Conservation (phyloP, 2,329 filamentous ascomycete genomes). For the Colletotrichum sp. region DNA sequence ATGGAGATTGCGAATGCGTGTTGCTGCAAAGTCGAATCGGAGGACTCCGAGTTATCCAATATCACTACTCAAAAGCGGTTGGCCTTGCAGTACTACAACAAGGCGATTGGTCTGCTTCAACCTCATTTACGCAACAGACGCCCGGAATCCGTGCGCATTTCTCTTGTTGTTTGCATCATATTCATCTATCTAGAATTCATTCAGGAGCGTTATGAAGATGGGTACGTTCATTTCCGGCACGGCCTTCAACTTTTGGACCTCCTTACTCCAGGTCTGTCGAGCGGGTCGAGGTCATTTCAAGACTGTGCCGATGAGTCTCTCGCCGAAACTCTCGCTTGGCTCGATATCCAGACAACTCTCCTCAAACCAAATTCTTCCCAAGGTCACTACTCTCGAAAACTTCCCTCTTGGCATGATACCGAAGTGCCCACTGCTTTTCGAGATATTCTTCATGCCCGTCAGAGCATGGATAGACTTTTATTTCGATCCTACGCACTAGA, state of each 20-base stretch:
- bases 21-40: not conserved
- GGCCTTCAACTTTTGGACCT: not conserved
- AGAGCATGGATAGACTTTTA: not conserved
- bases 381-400: not conserved
- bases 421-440: not conserved
- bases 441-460: not conserved
- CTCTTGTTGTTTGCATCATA: not conserved
- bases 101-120: not conserved
- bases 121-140: not conserved
- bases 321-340: not conserved
- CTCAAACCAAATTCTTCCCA: not conserved
- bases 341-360: not conserved
- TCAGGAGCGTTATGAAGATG: not conserved
- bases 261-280: accelerated
- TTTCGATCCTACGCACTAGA: not conserved
- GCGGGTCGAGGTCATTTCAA: not conserved
- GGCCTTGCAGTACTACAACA: not conserved
- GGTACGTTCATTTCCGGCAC: not conserved
- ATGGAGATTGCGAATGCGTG: not conserved
- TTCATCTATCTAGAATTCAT: not conserved
- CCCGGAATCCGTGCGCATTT: not conserved
- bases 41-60: not conserved
- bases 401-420: not conserved
- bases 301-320: not conserved
- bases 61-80: not conserved